phyloP scores from a whole-genome alignment of 306 rosid species.

The Trifolium subterraneum region DNA sequence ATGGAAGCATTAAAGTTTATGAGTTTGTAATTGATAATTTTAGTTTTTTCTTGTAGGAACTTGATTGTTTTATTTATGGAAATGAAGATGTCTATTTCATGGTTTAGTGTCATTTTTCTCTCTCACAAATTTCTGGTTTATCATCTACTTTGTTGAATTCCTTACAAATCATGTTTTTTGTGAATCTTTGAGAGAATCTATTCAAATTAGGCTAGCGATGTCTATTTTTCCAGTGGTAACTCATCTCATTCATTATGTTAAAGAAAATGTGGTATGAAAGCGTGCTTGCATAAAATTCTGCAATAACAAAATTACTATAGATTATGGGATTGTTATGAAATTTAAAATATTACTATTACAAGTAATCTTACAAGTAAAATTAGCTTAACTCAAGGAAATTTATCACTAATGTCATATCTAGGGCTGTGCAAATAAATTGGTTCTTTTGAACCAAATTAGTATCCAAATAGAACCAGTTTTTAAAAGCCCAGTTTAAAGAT shows the following conservation, averaged over 20 bases:
- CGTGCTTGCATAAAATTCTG: not conserved
- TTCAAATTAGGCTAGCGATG: slow-evolving; percentile 1
- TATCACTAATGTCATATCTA: no score
- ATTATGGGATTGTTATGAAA: no score
- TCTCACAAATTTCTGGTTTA: slow-evolving; percentile 11
- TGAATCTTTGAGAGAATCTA: slow-evolving; percentile 18
- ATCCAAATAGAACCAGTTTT: no score
- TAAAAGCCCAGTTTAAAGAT: no score
- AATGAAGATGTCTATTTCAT: slow-evolving; percentile 40
- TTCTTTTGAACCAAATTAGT: no score
- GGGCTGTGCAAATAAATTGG: no score
- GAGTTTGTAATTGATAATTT: slow-evolving; percentile 44
- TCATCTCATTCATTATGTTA: slow-evolving; percentile 5
- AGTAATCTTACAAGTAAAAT: no score
- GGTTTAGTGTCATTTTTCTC: slow-evolving; percentile 23
- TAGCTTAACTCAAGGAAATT: no score
- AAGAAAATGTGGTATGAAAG: not conserved
- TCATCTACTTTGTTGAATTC: not conserved
- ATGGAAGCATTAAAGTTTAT: slow-evolving; percentile 45
- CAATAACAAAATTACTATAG: not conserved
- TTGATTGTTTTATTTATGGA: slow-evolving; percentile 32
- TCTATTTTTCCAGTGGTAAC: slow-evolving; percentile 20
- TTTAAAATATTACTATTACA: no score
- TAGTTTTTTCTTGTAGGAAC: slow-evolving; percentile 51
- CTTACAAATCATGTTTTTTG: not conserved